Conservation (phyloP, 176 grass and related monocot species). For the Oryza coarctata region DNA sequence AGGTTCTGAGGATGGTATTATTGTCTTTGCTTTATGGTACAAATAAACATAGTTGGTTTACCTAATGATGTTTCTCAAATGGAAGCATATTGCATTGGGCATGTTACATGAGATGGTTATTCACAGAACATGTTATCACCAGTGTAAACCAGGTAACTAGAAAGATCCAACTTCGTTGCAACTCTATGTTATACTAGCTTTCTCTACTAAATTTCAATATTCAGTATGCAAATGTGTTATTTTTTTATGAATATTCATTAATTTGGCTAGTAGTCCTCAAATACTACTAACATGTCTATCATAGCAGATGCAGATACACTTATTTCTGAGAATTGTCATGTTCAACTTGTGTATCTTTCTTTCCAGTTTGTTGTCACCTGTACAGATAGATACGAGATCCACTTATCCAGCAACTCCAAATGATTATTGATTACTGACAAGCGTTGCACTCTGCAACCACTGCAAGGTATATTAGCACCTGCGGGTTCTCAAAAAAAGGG, state of each 20-base stretch:
- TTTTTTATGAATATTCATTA: slow-evolving; percentile 27
- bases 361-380: not conserved
- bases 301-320: slow-evolving; percentile 18
- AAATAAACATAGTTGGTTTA: not conserved
- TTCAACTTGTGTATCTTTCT: slow-evolving; percentile 16
- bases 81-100: not conserved
- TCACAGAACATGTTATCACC: not conserved
- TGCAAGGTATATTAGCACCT: not conserved
- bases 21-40: not conserved
- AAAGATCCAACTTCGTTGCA: not conserved
- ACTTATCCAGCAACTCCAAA: slow-evolving; percentile 1
- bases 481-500: not conserved
- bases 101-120: not conserved
- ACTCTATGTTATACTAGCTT: not conserved
- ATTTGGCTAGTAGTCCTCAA: slow-evolving; percentile 11
- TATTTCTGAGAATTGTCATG: not conserved
- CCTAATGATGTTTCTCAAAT: not conserved
- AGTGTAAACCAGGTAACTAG: not conserved
- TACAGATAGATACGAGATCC: not conserved
- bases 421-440: not conserved
- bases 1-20: not conserved
- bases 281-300: not conserved
- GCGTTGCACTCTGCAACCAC: not conserved
- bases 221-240: slow-evolving; percentile 2
- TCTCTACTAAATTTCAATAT: slow-evolving; percentile 14